Base-by-base conservation (phyloP, 495 filamentous ascomycete genomes). In the Aspergillus funiculosus region DNA sequence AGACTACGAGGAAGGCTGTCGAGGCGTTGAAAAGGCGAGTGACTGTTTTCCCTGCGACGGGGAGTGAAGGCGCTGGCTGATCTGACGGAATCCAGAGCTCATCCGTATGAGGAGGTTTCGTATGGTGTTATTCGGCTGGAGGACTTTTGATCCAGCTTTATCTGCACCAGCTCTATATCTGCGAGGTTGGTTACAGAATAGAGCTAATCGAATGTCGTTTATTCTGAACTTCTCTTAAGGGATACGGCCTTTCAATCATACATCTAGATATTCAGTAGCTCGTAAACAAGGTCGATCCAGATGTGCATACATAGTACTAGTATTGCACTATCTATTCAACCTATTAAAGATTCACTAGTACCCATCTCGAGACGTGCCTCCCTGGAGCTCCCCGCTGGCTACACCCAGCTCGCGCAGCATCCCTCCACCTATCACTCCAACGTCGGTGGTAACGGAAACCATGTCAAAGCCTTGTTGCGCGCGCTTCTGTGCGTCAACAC, bases 401-500 rank as follows among this genome's bases (percentile, higher is more conserved):
- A 57, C 52, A 27, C 54, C 54, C 28, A 71, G 39, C 46, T 69
- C 58, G 9, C 53, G 51, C 25, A 60, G 38, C 61, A 71, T 71
- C 1, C 49, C 68, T 5, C 50, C 43, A 18, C 56, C 56, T 4
- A 85, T 50, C 2, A 76, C 66, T 11, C 73, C 74, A 40, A 75
- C 71, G 67, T 87, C 83, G 3, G 79, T 79, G 4, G 70, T 76
- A 0, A 77, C 73, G 49, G 74, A 81, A 30, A 89, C 73, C 85
- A 92, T 89, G 55, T 89, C 72, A 46, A 88, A 92, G 2, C 87
- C 87, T 51, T 74, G 73, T 14, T 86, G 74, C 0, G 75, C 77
- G 54, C 78, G 87, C 24, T 58, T 46, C 47, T 67, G 76, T 5
- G 84, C 78, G 56, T 88, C 80, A 50, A 77, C 72, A 0, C 81